Percentiles rank a stretch among this genome's conserved stretches.
Conservation (phyloP, 371 early-diverging fungal species). For the Zychaea mexicana region DNA sequence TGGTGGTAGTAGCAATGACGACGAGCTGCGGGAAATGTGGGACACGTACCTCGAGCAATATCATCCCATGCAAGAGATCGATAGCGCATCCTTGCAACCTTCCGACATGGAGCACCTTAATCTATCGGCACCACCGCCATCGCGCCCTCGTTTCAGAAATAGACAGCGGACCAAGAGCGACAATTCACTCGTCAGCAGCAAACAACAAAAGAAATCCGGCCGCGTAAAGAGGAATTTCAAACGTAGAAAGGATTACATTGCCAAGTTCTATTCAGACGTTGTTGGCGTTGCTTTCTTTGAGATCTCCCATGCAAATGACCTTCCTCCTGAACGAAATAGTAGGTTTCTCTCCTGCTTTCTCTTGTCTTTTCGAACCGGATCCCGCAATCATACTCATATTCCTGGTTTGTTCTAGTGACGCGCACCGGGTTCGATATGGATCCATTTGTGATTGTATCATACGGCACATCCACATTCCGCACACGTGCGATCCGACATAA, state of each 20-base stretch:
- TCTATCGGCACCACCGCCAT: background rate
- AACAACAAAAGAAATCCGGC: constrained; percentile 3
- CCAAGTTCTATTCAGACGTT: constrained; percentile 36
- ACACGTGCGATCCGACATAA: constrained; percentile 68
- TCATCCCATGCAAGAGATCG: background rate
- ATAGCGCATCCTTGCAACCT: constrained; percentile 7
- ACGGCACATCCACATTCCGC: constrained; percentile 71
- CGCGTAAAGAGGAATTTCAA: constrained; percentile 9
- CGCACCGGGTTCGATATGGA: constrained; percentile 81
- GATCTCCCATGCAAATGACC: constrained; percentile 59
- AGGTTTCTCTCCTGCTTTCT: background rate
- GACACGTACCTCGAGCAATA: background rate
- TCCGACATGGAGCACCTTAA: constrained; percentile 5
- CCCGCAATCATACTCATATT: no score
- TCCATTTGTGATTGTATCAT: constrained; percentile 81
- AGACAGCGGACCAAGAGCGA: constrained; percentile 1
- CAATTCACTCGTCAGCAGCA: background rate
- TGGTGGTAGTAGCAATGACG: background rate
- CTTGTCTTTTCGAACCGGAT: no score
- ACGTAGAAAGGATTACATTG: constrained; percentile 21
- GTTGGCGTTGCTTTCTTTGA: constrained; percentile 69
- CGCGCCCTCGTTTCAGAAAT: background rate
- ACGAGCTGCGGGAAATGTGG: constrained; percentile 11
- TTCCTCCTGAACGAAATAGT: constrained; percentile 63
- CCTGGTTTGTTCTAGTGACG: constrained; percentile 41